A percentile compares a stretch with the other conserved stretches of the same genome.
phyloP scores from a whole-genome alignment of 1,139 yeast genomes.

The Debaryomycetaceae sp. region DNA sequence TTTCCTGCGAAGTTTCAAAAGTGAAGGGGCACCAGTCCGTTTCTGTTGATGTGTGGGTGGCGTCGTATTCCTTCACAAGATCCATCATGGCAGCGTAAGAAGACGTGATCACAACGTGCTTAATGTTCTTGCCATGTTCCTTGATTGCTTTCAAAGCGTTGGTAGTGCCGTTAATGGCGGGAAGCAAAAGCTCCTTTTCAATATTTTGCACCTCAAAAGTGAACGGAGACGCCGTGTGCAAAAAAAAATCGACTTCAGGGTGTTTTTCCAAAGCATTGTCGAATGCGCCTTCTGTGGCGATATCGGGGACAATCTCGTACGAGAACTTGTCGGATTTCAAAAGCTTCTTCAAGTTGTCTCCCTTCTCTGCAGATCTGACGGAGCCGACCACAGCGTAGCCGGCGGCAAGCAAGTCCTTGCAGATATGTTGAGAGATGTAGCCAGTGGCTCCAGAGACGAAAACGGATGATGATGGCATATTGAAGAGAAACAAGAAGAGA shows the following conservation, averaged over 20 bases:
- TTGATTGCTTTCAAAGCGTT: conserved; percentile 13
- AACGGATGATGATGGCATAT: conserved; percentile 7
- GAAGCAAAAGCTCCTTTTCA: conserved; percentile 6
- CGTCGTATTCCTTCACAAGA: not conserved
- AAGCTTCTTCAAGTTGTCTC: conserved; percentile 14
- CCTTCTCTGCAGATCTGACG: conserved; percentile 24
- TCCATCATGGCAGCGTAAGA: conserved; percentile 13
- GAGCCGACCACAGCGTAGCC: conserved; percentile 26
- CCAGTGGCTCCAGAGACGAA: conserved; percentile 36
- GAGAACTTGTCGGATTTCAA: conserved; percentile 11
- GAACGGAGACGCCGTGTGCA: conserved; percentile 8
- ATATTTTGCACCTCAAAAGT: conserved; percentile 3
- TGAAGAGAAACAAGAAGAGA: no score
- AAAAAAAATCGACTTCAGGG: conserved; percentile 13
- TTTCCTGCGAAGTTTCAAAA: conserved; percentile 20
- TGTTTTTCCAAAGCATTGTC: conserved; percentile 18
- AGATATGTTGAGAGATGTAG: conserved; percentile 21
- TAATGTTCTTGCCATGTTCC: conserved; percentile 13
- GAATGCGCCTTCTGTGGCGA: conserved; percentile 19
- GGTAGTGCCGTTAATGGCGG: conserved; percentile 15
- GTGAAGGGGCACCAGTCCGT: conserved; percentile 29
- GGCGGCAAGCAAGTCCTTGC: conserved; percentile 10
- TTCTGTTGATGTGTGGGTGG: conserved; percentile 7
- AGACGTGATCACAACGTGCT: conserved; percentile 16
- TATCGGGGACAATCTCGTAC: conserved; percentile 19